Evolutionary conservation across 495 filamentous ascomycete species (phyloP).

Genomic region (Neurospora tetrasperma): DNA sequence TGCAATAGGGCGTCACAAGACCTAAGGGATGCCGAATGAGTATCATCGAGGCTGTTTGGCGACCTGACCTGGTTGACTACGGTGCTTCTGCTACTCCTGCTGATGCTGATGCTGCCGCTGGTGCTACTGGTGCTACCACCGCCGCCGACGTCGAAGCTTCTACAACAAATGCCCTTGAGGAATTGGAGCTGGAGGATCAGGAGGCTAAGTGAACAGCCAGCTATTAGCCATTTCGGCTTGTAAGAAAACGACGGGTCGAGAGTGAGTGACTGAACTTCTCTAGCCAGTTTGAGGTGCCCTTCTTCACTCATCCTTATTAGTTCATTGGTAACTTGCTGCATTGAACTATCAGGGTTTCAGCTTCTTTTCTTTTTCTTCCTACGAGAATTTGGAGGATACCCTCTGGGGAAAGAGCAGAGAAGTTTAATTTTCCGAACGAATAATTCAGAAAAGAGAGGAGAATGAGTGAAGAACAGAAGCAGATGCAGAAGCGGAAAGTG

Average conservation of each 20-base stretch:
- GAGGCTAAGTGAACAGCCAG: not conserved
- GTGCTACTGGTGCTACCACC: not conserved
- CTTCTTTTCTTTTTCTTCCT: not conserved
- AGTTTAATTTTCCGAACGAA: not conserved
- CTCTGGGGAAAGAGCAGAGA: not conserved
- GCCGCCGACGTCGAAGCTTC: not conserved
- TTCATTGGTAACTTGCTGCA: too few relatives aligned
- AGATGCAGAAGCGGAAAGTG: not conserved
- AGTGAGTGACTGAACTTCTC: too few relatives aligned
- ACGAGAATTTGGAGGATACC: not conserved
- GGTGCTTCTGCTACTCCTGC: not conserved
- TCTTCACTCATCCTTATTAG: not conserved
- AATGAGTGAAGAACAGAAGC: not conserved
- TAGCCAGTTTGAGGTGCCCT: not conserved
- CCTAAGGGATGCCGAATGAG: conserved; percentile 37
- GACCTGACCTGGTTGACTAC: conserved; percentile 11
- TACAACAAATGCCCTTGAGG: not conserved
- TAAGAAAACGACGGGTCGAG: too few relatives aligned
- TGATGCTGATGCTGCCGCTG: not conserved
- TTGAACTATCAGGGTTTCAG: not conserved
- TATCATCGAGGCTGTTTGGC: conserved; percentile 42
- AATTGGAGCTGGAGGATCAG: not conserved
- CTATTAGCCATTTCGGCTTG: too few relatives aligned
- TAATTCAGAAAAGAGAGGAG: not conserved
- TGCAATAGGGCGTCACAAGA: conserved; percentile 25